Evolutionary conservation across 768 basidiomycete genomes (phyloP).

Genomic region (Tricholoma bakamatsutake): DNA sequence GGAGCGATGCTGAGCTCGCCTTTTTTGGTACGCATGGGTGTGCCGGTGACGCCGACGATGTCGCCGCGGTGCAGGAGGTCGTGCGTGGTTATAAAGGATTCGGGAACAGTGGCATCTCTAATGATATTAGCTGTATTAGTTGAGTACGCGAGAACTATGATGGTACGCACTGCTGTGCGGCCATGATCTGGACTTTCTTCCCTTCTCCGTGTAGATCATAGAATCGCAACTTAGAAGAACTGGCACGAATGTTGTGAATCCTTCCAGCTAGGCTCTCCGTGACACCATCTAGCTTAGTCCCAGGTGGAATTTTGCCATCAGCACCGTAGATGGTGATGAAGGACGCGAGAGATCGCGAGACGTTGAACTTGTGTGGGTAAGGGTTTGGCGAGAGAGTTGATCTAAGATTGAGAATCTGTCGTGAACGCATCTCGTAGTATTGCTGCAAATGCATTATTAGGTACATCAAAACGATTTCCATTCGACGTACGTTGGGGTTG

Average conservation of each 20-base stretch:
- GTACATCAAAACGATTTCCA: neutral
- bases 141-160: neutral
- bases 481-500: constrained; percentile 74
- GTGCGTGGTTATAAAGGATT: constrained; percentile 65
- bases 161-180: constrained; percentile 62
- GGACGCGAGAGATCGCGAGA: constrained; percentile 63
- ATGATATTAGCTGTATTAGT: neutral
- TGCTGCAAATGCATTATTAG: constrained; percentile 46
- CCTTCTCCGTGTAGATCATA: constrained; percentile 95
- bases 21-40: constrained; percentile 88
- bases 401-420: constrained; percentile 82
- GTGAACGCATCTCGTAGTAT: constrained; percentile 93
- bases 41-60: constrained; percentile 88
- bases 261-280: constrained; percentile 79
- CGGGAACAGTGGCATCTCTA: constrained; percentile 61
- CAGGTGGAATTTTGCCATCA: constrained; percentile 65
- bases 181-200: constrained; percentile 91
- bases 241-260: constrained; percentile 83
- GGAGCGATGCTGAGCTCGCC: constrained; percentile 92
- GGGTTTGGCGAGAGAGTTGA: constrained; percentile 85
- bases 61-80: constrained; percentile 92
- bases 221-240: constrained; percentile 81
- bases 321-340: constrained; percentile 72
- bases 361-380: constrained; percentile 99
- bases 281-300: constrained; percentile 54